Evolutionary conservation across 257 asterid species (phyloP), one percentile per base, ranked within the genome.

Genomic region (Penstemon newberryi): DNA sequence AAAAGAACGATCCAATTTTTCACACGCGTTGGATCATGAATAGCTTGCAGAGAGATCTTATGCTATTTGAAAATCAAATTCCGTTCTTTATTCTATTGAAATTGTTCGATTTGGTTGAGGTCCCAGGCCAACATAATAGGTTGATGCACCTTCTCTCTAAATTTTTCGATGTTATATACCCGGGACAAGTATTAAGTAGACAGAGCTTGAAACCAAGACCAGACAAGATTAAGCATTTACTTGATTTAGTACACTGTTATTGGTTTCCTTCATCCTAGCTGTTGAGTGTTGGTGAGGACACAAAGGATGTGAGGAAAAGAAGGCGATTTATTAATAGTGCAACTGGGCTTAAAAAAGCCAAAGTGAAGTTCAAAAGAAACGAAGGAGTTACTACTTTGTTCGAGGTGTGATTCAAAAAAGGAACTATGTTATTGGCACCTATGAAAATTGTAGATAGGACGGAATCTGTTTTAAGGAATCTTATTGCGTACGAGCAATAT

Each of bases 401-500:
- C 7, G 42, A 66, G 8, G 8, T 67, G 13, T 36, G 61, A 0
- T 74, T 74, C 37, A 3, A 43, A 4, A 7, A 47, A 0, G 70
- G 74, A 13, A 13, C 44, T 3, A 15, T 74, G 55, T 8, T 3
- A 5, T 13, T 39, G 18, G 6, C 59, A 37, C 52, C 52, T 13
- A 15, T 76, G 33, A 33, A 7, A 1, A 1, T 76, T 10, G 68
- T 64, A 60, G 80, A 76, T 51, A 43, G 69, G 60, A 66, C 80
- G 0, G 80, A 71, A 44, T 44, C 66, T 53, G 53, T 71, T 7
- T 46, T 76, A 8, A 71, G 76, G 65, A 76, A 76, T 62, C 63
- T 70, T 56, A 71, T 77, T 3, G 81, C 77, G 3, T 77, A 56
- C 5, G 78, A 77, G 78, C 78, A 68, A 51, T 58, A 40, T 53